Evolutionary conservation across 352 stramenopile species (phyloP), one percentile per base, ranked within the genome.

Genomic region (Globisporangium radiosum): DNA sequence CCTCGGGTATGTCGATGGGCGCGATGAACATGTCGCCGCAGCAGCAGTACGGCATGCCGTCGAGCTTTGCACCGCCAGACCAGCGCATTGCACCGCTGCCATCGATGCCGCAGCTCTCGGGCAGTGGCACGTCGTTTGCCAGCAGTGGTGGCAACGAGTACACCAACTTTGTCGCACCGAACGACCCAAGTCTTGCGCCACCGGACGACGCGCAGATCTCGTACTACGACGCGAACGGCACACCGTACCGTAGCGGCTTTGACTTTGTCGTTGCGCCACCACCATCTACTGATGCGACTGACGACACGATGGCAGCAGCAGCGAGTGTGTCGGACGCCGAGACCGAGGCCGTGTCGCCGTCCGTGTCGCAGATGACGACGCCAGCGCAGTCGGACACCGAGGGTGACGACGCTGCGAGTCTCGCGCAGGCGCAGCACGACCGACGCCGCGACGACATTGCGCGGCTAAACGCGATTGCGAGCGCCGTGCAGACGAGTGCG

Each of bases 321-420:
- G 14, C 51, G 37, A 59, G 55, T 2, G 62, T 85, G 47, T 72
- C 71, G 7, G 76, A 86, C 56, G 72, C 78, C n/a, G 77, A 90
- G 53, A 90, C 80, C 4, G 77, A 89, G 38, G 64, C 66, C 9
- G 79, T 74, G 39, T 78, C 70, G 10, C 71, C 69, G 7, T 85
- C 81, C 5, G 72, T 88, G 9, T 91, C 81, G 15, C 81, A 91
- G 64, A 59, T 81, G 59, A 91, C 75, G 9, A 91, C 78, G 47
- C 81, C 81, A 49, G 67, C 67, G 8, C 76, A 85, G 38, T 91
- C 78, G n/a, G 78, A 91, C 56, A 73, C 66, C 3, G 81, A 91
- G 40, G 75, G 64, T 15, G 76, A 88, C 17, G 60, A 65, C 44
- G 62, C 39, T 7, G 61, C 64, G 39, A 60, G 55, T 4, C 66